Evolutionary conservation across 305 asterid genomes (phyloP).

Genomic region (Caryopteris hybrid): DNA sequence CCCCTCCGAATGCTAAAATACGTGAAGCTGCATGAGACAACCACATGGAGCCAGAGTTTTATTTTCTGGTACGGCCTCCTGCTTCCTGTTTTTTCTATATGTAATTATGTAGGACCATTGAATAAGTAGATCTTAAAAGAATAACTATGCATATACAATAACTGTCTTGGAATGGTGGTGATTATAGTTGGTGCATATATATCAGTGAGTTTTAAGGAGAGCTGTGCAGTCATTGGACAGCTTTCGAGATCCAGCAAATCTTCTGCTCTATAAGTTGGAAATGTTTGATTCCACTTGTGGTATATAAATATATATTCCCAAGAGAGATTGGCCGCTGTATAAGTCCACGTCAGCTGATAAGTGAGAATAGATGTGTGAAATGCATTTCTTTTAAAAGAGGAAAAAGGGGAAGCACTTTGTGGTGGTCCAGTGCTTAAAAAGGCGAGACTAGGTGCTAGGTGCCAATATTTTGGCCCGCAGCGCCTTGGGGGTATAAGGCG

Average conservation of each 20-base stretch:
- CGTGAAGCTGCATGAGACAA: conserved; percentile 52
- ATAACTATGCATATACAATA: neutral
- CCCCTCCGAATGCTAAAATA: conserved; percentile 62
- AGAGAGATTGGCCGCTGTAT: neutral
- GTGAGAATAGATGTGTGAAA: neutral
- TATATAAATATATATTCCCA: neutral
- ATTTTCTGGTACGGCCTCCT: conserved; percentile 2
- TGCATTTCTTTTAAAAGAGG: too few species aligned
- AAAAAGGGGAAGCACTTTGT: too few species aligned
- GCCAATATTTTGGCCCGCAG: too few species aligned
- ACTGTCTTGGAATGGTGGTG: neutral
- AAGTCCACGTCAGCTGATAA: neutral
- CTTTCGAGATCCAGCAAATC: neutral
- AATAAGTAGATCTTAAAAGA: neutral
- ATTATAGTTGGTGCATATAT: neutral
- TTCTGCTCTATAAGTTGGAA: neutral
- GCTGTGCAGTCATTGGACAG: neutral
- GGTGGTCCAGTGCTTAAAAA: too few species aligned
- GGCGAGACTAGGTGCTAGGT: too few species aligned
- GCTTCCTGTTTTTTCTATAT: neutral
- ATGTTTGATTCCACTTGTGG: neutral
- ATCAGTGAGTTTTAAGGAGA: neutral
- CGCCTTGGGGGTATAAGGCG: too few species aligned
- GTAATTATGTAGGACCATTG: neutral
- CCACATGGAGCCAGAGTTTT: neutral